Base-by-base conservation (phyloP, 257 asterid species). In the Solanum chilense region DNA sequence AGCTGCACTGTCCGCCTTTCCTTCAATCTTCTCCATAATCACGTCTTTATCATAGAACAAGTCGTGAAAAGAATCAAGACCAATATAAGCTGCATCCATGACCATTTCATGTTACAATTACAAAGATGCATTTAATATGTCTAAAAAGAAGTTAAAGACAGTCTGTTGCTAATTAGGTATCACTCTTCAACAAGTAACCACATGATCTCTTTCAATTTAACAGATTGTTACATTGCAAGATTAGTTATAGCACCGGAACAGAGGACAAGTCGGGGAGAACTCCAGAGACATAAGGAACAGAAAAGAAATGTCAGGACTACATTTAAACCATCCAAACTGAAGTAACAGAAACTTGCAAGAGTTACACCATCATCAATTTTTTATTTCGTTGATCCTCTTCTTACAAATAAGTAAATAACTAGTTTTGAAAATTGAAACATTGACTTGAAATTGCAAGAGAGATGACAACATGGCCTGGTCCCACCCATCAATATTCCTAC, bases 1-100 rank as follows among this genome's bases (percentile, higher is more conserved):
- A 18, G 94, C 94, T 49, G 96, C 96, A 29, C 92, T 88, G 69
- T 88, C 90, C 29, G 71, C 39, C 88, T 75, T 91, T 68, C 80
- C 81, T 31, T 87, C 84, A 20, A 95, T 93, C 84, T 86, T 86
- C 64, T 88, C 87, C 27, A 58, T 42, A 11, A 90, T 86, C 18
- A 71, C 20, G 8, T 83, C 90, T 87, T 86, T 74, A 4, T 86
- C 10, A 86, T 80, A 85, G 27, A 74, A 80, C 25, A 33, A 81
- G 80, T 60, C n/a, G 76, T 29, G 86, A 21, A 75, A 41, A 84
- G 44, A 70, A 90, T 89, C 87, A 87, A 42, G 84, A 45, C 69
- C 90, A 49, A 91, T 11, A 42, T 49, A 52, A 44, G 80, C 93
- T 92, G 94, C 84, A 88, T 74, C 86, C 39, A 68, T 47, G 52